phyloP scores from a whole-genome alignment of 805 yeast species.

The Scheffersomyces lignosus region DNA sequence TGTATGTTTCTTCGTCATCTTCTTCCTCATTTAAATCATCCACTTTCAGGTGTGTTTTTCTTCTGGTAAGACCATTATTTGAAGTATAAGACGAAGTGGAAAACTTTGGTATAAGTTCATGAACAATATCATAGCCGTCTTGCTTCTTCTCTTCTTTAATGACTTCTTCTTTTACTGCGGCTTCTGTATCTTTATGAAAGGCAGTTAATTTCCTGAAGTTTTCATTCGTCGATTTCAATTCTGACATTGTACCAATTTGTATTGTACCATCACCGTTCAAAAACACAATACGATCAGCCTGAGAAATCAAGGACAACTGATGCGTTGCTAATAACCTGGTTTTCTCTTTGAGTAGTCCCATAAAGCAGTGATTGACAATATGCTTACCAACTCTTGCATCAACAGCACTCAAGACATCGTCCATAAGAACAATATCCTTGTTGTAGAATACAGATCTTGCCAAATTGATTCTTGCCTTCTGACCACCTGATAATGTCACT shows the following conservation, averaged over 20 bases:
- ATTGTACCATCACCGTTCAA: slow-evolving; percentile 33
- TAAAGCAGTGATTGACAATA: slow-evolving; percentile 30
- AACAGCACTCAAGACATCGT: slow-evolving; percentile 39
- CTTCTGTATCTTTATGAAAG: background rate
- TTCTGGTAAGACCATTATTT: background rate
- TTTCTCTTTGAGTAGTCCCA: slow-evolving; percentile 26
- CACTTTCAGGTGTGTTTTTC: background rate
- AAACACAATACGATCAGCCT: slow-evolving; percentile 31
- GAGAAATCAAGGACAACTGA: slow-evolving; percentile 32
- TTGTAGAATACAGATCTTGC: slow-evolving; percentile 38
- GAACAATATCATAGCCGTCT: background rate
- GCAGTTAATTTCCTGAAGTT: slow-evolving; percentile 6
- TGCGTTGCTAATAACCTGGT: slow-evolving; percentile 41
- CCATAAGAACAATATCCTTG: slow-evolving; percentile 29
- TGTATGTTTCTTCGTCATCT: background rate
- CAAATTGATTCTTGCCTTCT: slow-evolving; percentile 35
- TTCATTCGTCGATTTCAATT: slow-evolving; percentile 13
- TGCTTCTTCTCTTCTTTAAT: background rate
- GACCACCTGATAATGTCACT: slow-evolving; percentile 39
- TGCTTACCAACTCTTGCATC: slow-evolving; percentile 41
- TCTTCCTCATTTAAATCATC: background rate
- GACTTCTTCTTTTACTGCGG: background rate
- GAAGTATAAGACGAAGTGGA: background rate
- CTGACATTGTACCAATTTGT: slow-evolving; percentile 29
- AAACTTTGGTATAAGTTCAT: background rate